Evolutionary conservation across 2,329 filamentous ascomycete genomes (phyloP).

Genomic region (Mollisiaceae sp.): DNA sequence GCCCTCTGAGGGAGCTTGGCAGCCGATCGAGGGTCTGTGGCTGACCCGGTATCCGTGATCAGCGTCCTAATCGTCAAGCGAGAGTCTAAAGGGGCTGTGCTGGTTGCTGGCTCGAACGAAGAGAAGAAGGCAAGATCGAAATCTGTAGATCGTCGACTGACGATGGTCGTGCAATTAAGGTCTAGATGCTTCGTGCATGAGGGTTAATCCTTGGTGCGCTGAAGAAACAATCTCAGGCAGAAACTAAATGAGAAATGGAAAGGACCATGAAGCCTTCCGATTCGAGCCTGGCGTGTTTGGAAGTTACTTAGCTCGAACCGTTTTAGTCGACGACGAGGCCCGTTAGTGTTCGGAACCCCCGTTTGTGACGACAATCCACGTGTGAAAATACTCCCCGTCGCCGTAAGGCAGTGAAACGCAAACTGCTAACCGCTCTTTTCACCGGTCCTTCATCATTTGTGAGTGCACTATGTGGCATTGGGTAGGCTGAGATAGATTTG

Average conservation of each 20-base stretch:
- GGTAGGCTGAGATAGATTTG: neutral
- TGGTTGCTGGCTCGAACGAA: neutral
- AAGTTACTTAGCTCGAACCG: neutral
- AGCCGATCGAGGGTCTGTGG: slow-evolving; percentile 27
- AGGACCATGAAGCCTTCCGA: neutral
- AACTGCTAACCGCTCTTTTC: neutral
- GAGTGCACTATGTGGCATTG: neutral
- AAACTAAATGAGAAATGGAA: slow-evolving; percentile 5
- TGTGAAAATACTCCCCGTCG: neutral
- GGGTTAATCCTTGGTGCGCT: slow-evolving; percentile 8
- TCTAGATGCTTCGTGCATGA: neutral
- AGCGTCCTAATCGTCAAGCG: neutral
- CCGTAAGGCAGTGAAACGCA: neutral
- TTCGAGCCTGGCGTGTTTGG: slow-evolving; percentile 10
- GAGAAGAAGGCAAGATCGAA: too few species aligned
- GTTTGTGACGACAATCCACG: neutral
- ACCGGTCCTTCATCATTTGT: neutral
- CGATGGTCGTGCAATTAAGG: neutral
- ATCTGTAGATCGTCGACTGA: neutral
- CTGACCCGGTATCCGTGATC: slow-evolving; percentile 19
- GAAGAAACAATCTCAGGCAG: slow-evolving; percentile 3
- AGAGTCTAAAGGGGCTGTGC: neutral
- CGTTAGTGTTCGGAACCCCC: neutral
- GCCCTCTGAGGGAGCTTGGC: neutral
- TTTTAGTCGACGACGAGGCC: neutral